phyloP scores from a whole-genome alignment of 2,329 filamentous ascomycete genomes.

The Ophiocordyceps unilateralis region DNA sequence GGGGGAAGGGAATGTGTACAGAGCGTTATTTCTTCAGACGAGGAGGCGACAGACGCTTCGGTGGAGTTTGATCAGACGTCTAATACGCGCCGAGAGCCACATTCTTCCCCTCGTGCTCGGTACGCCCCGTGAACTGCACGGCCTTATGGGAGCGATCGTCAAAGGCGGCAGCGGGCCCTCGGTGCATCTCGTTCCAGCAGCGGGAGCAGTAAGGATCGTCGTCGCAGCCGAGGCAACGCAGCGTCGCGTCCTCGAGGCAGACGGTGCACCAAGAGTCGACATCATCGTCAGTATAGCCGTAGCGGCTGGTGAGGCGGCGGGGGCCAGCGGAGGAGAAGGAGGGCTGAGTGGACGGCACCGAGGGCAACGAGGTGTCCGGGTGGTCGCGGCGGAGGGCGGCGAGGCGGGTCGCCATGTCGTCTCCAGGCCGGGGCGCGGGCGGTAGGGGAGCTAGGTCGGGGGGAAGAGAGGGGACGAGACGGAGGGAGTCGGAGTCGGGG shows the following conservation, averaged over 20 bases:
- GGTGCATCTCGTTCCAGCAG: constrained; percentile 72
- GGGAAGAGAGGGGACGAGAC: constrained; percentile 31
- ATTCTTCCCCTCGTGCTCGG: constrained; percentile 14
- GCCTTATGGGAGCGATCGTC: constrained; percentile 56
- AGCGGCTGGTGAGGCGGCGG: constrained; percentile 19
- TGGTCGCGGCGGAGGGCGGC: constrained; percentile 29
- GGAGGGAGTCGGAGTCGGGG: constrained; percentile 2
- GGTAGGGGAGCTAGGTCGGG: constrained; percentile 21
- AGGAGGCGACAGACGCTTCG: no score
- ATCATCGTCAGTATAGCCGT: constrained; percentile 48
- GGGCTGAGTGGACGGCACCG: constrained; percentile 22
- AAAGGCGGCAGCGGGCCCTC: constrained; percentile 47
- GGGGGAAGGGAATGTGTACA: neutral
- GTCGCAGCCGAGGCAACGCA: constrained; percentile 57
- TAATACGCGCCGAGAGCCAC: constrained; percentile 18
- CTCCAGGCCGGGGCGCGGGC: constrained; percentile 9
- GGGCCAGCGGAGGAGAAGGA: constrained; percentile 23
- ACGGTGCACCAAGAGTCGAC: constrained; percentile 66
- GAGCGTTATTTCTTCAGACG: neutral
- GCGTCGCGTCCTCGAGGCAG: constrained; percentile 60
- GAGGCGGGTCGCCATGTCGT: constrained; percentile 33
- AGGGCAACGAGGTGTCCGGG: constrained; percentile 21
- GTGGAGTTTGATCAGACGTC: neutral
- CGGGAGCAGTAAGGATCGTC: constrained; percentile 55
- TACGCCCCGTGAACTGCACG: constrained; percentile 37